Base-by-base conservation (phyloP, 768 basidiomycete genomes). In the Agaricus subrufescens region DNA sequence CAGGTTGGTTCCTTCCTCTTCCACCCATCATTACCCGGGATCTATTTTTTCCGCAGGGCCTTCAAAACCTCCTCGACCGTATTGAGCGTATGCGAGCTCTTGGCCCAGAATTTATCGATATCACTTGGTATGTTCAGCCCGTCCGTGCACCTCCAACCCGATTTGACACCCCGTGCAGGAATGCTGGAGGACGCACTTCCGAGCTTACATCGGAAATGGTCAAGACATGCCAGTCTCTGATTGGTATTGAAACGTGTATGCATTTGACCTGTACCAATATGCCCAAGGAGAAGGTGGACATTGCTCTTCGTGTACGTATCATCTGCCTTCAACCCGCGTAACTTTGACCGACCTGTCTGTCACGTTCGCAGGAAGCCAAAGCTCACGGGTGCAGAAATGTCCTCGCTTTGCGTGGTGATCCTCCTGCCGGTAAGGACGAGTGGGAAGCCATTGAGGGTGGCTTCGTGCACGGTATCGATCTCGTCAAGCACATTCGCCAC, bases 181-280 rank as follows among this genome's bases (percentile, higher is more conserved):
- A 96, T 75, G 95, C 95, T 52, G 95, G 95, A 54, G 95, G 95
- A 52, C 83, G 94, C 58, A 96, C 94, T 37, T 96, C 94, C 43
- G 95, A 97, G 65, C 73, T 98, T 56, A 96, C 95, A 10, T 86
- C 91, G 4, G 91, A 94, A 64, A 85, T 98, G 76, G 92, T 97
- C 59, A 94, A 94, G 73, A 92, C 90, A 42, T 96, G 94, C 67
- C 94, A 98, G 72, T 80, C 89, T 46, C 72, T 91, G 39, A 91
- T 98, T 70, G 97, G 95, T 0, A 79, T 98, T 25, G 94, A 98
- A 73, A 96, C 94, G 29, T 98, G 94, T 74, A 94, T 99, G 93
- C 97, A 99, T 72, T 72, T 99, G 62, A 98, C 96, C 45, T 98
- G 97, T 68, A 98, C 97, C 49, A 97, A 96, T 73, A 97, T 99